A percentile compares a stretch with the other conserved stretches of the same genome.
Evolutionary conservation across 1,139 yeast genomes (phyloP).

Genomic region (Yamadazyma blattariae): DNA sequence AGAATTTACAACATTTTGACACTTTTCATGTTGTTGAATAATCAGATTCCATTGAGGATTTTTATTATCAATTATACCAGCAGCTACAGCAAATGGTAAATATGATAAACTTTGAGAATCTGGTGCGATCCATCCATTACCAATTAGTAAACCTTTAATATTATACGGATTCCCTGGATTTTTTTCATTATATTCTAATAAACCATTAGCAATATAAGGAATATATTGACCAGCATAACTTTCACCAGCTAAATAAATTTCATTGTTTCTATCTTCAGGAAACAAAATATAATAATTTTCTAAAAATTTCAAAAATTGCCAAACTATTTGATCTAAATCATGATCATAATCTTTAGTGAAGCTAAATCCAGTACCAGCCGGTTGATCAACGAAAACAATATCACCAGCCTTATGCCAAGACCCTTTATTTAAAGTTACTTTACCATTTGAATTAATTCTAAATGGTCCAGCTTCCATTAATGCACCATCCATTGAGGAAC

Average conservation of each 20-base stretch:
- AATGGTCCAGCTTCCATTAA: slow-evolving; percentile 91
- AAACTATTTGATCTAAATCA: slow-evolving; percentile 58
- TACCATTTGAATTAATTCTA: slow-evolving; percentile 47
- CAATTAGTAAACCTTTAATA: slow-evolving; percentile 72
- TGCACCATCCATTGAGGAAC: slow-evolving; percentile 98
- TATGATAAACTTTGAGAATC: slow-evolving; percentile 79
- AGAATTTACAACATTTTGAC: slow-evolving; percentile 44
- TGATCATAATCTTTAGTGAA: slow-evolving; percentile 52
- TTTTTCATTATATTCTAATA: slow-evolving; percentile 47
- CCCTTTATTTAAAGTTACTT: slow-evolving; percentile 60
- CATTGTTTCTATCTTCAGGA: slow-evolving; percentile 67
- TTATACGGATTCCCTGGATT: slow-evolving; percentile 28
- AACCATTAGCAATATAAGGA: slow-evolving; percentile 75
- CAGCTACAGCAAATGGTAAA: slow-evolving; percentile 65
- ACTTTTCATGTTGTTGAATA: slow-evolving; percentile 52
- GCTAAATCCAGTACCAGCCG: slow-evolving; percentile 92
- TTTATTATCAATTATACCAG: slow-evolving; percentile 48
- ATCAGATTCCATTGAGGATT: slow-evolving; percentile 41
- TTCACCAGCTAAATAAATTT: slow-evolving; percentile 85
- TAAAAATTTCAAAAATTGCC: slow-evolving; percentile 64
- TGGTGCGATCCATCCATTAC: slow-evolving; percentile 98
- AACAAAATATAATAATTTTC: slow-evolving; percentile 65
- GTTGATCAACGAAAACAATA: slow-evolving; percentile 87
- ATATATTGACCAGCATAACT: slow-evolving; percentile 97
- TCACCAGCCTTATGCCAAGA: slow-evolving; percentile 85